Conservation (phyloP, 257 asterid species). For the Nicotiana benthamiana region DNA sequence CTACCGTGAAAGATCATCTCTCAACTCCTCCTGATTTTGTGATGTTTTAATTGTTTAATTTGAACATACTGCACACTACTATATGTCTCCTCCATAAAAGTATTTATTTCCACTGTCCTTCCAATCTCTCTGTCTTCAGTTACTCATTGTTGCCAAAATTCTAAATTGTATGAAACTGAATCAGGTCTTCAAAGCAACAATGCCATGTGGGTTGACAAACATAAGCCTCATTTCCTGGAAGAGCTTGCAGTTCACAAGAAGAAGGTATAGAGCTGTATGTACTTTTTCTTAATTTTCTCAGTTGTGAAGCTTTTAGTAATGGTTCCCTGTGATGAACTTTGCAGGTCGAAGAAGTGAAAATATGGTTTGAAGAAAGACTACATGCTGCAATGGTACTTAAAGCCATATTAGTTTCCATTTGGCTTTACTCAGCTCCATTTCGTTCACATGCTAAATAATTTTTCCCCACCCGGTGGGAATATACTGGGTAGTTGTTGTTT, state of each 20-base stretch:
- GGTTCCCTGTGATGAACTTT: constrained; percentile 20
- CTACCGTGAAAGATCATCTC: not conserved
- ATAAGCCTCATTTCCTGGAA: constrained; percentile 60
- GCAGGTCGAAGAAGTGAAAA: constrained; percentile 87
- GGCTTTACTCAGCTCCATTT: not conserved
- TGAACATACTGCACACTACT: not conserved
- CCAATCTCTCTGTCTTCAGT: not conserved
- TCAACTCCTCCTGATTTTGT: not conserved
- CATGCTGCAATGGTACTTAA: constrained; percentile 36
- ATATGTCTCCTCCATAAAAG: not conserved
- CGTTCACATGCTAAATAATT: not conserved
- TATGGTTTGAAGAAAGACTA: constrained; percentile 72
- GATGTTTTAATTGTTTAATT: not conserved
- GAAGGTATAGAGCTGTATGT: constrained; percentile 42
- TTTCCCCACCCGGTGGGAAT: no score
- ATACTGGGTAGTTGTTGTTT: no score
- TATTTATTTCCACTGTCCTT: not conserved
- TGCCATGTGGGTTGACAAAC: constrained; percentile 71
- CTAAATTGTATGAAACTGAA: constrained; percentile 7
- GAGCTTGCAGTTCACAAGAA: constrained; percentile 91
- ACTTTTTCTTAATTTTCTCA: not conserved
- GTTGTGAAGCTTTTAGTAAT: constrained; percentile 2
- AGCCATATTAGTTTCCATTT: not conserved
- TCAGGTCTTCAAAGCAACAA: constrained; percentile 40
- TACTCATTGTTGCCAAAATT: not conserved